A percentile compares a stretch with the other conserved stretches of the same genome.
Evolutionary conservation across 495 filamentous ascomycete genomes (phyloP).

Genomic region (Hypomontagnella monticulosa): DNA sequence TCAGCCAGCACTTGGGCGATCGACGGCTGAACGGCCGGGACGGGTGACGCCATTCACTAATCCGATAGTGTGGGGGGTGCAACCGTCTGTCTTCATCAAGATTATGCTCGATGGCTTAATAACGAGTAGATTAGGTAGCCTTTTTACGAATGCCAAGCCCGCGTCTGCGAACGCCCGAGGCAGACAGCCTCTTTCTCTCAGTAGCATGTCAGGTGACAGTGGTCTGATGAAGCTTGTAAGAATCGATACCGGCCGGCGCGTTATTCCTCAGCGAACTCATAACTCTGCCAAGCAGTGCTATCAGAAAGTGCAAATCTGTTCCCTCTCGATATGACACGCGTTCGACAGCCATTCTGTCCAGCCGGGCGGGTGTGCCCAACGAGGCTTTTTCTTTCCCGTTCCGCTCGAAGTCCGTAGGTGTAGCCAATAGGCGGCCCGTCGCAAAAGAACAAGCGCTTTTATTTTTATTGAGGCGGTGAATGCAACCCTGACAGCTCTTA

Average conservation of each 20-base stretch:
- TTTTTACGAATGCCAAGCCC: constrained; percentile 26
- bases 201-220: constrained; percentile 9
- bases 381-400: constrained; percentile 33
- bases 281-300: neutral
- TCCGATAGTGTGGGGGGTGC: constrained; percentile 23
- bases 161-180: constrained; percentile 10
- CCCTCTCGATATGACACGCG: constrained; percentile 21
- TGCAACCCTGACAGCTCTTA: constrained; percentile 28
- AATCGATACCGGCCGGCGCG: neutral
- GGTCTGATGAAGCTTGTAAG: constrained; percentile 9
- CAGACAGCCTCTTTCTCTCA: constrained; percentile 4
- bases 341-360: constrained; percentile 5
- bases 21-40: constrained; percentile 11
- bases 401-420: constrained; percentile 11
- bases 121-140: neutral
- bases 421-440: constrained; percentile 22
- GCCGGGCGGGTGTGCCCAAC: constrained; percentile 27
- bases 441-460: constrained; percentile 15
- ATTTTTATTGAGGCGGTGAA: constrained; percentile 34
- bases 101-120: constrained; percentile 15
- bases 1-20: constrained; percentile 29
- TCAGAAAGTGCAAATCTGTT: constrained; percentile 6
- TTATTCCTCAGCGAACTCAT: constrained; percentile 9
- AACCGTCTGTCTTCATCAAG: constrained; percentile 1
- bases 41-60: constrained; percentile 36